Base-by-base conservation (phyloP, 805 yeast genomes). In the Yarrowia yakushimensis region DNA sequence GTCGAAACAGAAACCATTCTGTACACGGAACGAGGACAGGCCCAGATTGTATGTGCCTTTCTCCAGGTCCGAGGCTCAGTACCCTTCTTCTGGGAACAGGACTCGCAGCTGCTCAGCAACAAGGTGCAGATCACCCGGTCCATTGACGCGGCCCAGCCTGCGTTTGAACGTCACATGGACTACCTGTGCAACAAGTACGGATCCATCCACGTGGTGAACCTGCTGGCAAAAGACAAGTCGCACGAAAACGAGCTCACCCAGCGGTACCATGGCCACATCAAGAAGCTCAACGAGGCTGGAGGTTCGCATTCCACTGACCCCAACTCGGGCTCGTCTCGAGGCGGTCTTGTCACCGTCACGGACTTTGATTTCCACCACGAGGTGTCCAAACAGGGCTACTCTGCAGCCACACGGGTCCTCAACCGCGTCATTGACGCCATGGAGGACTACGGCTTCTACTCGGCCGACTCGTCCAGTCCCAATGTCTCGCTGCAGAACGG, bases 51-150 rank as follows among this genome's bases (percentile, higher is more conserved):
- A 78, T 91, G 83, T 71, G 84, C 97, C 1, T 92, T 86, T 73
- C 82, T 87, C 0, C 96, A 92, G 73, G 84, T 94, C n/a, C 80
- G 99, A 72, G 99, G 99, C 11, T 87, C 96, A 18, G 92, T 94
- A 3, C 99, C 99, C 0, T 81, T 93, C 0, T 94, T 94, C 70
- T 94, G 99, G 99, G 99, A 94, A 72, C 99, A 94, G 74, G 97
- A 92, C 69, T 85, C 96, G 1, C 88, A 96, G 3, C 76, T 93
- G 65, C 82, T 94, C n/a, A 86, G 89, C 65, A 96, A 97, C 22
- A 94, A 92, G 71, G 91, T 93, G 55, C 87, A 87, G 42, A 81
- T 94, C 12, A 91, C 97, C 0, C 80, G 99, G 69, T 88, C 97
- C 1, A 75, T 82, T 43, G 98, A 91, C 67, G 98, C 98, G 0